phyloP scores from a whole-genome alignment of 2,329 filamentous ascomycete species.

The Exophiala spinifera region DNA sequence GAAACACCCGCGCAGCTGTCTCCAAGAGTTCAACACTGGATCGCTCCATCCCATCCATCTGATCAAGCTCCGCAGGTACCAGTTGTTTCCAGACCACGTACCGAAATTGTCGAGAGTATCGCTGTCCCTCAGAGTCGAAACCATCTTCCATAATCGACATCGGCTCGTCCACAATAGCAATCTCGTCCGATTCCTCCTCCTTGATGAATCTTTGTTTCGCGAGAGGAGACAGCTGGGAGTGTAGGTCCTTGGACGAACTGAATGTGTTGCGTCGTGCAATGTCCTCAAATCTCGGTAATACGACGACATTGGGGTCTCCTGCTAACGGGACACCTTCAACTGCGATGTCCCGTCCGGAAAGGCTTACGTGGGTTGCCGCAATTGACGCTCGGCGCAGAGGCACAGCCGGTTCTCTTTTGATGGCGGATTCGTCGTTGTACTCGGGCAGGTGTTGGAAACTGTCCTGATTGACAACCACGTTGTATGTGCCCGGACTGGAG shows the following conservation, averaged over 20 bases:
- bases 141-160: slow-evolving; percentile 4
- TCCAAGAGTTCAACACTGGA: slow-evolving; percentile 46
- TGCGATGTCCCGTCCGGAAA: slow-evolving; percentile 32
- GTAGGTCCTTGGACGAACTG: slow-evolving; percentile 31
- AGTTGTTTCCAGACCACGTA: slow-evolving; percentile 43
- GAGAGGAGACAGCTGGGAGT: slow-evolving; percentile 36
- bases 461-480: slow-evolving; percentile 53
- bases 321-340: slow-evolving; percentile 23
- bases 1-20: slow-evolving; percentile 48
- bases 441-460: slow-evolving; percentile 54
- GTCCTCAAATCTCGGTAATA: slow-evolving; percentile 52
- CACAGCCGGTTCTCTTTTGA: slow-evolving; percentile 27
- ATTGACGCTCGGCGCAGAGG: slow-evolving; percentile 30
- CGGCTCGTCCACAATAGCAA: slow-evolving; percentile 13
- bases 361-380: slow-evolving; percentile 32
- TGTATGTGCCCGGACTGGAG: slow-evolving; percentile 53
- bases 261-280: slow-evolving; percentile 35
- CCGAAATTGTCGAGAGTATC: slow-evolving; percentile 40
- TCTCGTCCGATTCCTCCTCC: slow-evolving; percentile 18
- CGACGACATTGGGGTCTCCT: slow-evolving; percentile 49
- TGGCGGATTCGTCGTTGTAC: slow-evolving; percentile 42
- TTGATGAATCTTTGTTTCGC: slow-evolving; percentile 16
- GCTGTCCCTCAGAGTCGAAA: slow-evolving; percentile 31
- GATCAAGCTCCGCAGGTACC: slow-evolving; percentile 32
- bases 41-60: slow-evolving; percentile 27